Conservation (phyloP, 2,329 filamentous ascomycete species). For the Penicillium brasilianum region DNA sequence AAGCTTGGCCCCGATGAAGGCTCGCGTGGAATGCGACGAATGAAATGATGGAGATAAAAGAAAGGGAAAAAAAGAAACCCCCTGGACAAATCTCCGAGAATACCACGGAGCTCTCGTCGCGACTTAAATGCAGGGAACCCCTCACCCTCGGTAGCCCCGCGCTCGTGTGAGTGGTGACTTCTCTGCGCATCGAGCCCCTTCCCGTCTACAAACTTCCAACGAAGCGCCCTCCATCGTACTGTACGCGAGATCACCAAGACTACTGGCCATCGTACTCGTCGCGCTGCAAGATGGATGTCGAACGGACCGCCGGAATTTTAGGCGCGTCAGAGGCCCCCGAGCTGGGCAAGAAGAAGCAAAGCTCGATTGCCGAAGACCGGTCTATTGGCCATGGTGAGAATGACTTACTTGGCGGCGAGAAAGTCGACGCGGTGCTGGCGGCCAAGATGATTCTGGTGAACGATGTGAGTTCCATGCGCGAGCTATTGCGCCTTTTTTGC, state of each 20-base stretch:
- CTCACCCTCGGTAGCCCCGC: background rate
- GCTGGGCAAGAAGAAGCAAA: conserved; percentile 6
- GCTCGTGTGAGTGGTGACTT: background rate
- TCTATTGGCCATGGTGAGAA: conserved; percentile 25
- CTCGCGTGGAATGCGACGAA: background rate
- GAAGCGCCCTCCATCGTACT: background rate
- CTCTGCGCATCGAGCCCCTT: background rate
- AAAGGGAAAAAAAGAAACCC: background rate
- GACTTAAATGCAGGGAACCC: background rate
- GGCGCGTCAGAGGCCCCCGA: background rate
- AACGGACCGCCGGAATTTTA: conserved; percentile 9
- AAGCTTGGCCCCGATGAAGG: background rate
- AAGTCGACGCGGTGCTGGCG: conserved; percentile 46
- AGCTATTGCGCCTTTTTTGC: background rate
- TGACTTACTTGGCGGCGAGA: conserved; percentile 24
- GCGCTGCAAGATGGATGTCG: conserved; percentile 15
- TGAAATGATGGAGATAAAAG: background rate
- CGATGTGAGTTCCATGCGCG: conserved; percentile 26
- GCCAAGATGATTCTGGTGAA: conserved; percentile 48
- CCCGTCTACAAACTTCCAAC: background rate
- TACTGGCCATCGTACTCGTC: background rate
- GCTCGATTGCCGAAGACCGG: conserved; percentile 15
- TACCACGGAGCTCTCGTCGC: background rate
- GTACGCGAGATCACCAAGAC: background rate
- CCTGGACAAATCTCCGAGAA: background rate